Conservation (phyloP, 139 green algal genomes). For the Edaphochlamys debaryana region DNA sequence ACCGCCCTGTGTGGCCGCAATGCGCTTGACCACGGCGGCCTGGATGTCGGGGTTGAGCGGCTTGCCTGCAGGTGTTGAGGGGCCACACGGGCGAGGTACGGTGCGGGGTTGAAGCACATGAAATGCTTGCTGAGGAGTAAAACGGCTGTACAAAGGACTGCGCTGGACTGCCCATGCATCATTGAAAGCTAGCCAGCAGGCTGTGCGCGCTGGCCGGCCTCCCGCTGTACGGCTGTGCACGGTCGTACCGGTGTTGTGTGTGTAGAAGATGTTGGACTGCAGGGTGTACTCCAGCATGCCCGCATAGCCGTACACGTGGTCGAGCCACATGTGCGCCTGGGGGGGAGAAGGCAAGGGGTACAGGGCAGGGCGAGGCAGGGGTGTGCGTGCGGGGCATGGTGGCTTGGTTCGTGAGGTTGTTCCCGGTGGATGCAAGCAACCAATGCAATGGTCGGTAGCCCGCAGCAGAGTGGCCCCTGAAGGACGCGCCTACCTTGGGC, state of each 20-base stretch:
- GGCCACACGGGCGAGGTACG: too few species aligned
- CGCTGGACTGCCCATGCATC: too few species aligned
- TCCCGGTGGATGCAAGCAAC: too few species aligned
- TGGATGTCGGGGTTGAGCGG: background rate
- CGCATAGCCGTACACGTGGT: slow-evolving; percentile 75
- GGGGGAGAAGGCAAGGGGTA: background rate
- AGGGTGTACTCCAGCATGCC: slow-evolving; percentile 53
- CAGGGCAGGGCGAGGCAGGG: background rate
- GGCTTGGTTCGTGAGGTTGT: too few species aligned
- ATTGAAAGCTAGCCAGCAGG: too few species aligned
- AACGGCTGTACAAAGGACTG: too few species aligned
- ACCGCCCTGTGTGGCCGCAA: background rate
- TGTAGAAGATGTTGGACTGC: slow-evolving; percentile 72
- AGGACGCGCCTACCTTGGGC: slow-evolving; percentile 11
- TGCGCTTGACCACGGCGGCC: background rate
- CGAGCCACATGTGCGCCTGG: slow-evolving; percentile 67
- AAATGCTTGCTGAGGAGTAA: too few species aligned
- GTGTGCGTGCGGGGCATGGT: background rate
- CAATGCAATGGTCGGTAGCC: too few species aligned
- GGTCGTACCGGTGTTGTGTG: slow-evolving; percentile 54
- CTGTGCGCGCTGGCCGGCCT: too few species aligned
- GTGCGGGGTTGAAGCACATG: too few species aligned
- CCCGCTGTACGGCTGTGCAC: too few species aligned
- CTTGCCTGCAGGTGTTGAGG: slow-evolving; percentile 28
- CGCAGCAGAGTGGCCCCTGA: background rate